Evolutionary conservation across 495 filamentous ascomycete genomes (phyloP).

Genomic region (Penicillium parvum): DNA sequence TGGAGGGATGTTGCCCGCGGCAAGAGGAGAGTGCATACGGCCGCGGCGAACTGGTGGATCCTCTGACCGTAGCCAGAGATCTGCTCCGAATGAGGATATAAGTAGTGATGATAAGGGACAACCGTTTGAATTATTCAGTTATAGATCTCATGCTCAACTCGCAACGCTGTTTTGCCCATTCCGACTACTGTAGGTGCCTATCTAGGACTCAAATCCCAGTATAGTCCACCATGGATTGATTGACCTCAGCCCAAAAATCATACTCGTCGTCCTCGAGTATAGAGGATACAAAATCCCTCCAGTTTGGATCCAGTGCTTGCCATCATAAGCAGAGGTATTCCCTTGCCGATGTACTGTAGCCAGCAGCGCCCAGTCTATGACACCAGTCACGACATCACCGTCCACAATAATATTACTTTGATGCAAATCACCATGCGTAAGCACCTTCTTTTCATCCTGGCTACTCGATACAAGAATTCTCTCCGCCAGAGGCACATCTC

Average conservation of each 20-base stretch:
- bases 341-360: slow-evolving; percentile 14
- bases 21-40: too few species aligned
- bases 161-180: too few species aligned
- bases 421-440: slow-evolving; percentile 16
- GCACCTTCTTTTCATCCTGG: slow-evolving; percentile 4
- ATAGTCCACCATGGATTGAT: slow-evolving; percentile 13
- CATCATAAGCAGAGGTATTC: slow-evolving; percentile 15
- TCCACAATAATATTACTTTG: slow-evolving; percentile 3
- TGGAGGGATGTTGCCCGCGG: too few species aligned
- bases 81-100: too few species aligned
- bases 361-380: slow-evolving; percentile 20
- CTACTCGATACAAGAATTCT: slow-evolving; percentile 9
- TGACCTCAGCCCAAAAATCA: slow-evolving; percentile 11
- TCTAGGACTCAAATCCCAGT: slow-evolving; percentile 8
- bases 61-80: too few species aligned
- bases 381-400: slow-evolving; percentile 4
- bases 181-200: slow-evolving; percentile 19
- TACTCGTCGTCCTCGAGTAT: slow-evolving; percentile 10
- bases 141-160: too few species aligned
- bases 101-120: too few species aligned
- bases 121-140: too few species aligned
- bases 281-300: slow-evolving; percentile 9
- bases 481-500: slow-evolving; percentile 11
- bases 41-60: too few species aligned
- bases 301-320: slow-evolving; percentile 8